Conservation (phyloP, 345 rosid species). For the Anastatica hierochuntica region DNA sequence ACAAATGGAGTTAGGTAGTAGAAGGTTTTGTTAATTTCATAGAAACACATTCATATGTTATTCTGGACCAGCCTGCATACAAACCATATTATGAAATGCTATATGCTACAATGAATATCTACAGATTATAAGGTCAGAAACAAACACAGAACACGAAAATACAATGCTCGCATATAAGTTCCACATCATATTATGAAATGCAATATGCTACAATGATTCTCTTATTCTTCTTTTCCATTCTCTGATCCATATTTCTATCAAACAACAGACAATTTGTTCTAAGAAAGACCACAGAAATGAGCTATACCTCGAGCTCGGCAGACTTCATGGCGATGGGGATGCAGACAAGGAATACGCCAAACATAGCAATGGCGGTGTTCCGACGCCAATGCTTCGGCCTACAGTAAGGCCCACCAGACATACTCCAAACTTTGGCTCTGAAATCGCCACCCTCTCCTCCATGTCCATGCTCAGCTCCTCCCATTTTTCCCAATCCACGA, state of each 20-base stretch:
- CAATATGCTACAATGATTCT: too few species aligned
- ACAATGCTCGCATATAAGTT: too few species aligned
- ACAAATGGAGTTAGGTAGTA: not conserved
- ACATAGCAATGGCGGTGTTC: conserved; percentile 93
- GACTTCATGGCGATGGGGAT: conserved; percentile 89
- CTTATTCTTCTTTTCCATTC: too few species aligned
- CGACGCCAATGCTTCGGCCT: conserved; percentile 97
- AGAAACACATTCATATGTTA: not conserved
- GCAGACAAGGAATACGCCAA: conserved; percentile 71
- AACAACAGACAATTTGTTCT: too few species aligned
- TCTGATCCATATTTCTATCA: too few species aligned
- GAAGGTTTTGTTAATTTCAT: not conserved
- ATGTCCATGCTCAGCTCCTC: conserved; percentile 77
- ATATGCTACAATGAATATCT: not conserved
- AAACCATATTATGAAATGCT: not conserved
- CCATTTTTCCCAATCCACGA: conserved; percentile 27
- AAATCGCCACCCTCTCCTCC: conserved; percentile 79
- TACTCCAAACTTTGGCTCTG: conserved; percentile 89
- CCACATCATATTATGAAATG: too few species aligned
- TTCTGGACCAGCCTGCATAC: not conserved
- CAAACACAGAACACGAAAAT: not conserved
- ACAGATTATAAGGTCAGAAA: not conserved
- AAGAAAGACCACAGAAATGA: not conserved
- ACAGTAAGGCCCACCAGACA: conserved; percentile 92
- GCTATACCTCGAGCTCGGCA: conserved; percentile 80